phyloP scores from a whole-genome alignment of 306 rosid genomes.

The Dryas octopetala region DNA sequence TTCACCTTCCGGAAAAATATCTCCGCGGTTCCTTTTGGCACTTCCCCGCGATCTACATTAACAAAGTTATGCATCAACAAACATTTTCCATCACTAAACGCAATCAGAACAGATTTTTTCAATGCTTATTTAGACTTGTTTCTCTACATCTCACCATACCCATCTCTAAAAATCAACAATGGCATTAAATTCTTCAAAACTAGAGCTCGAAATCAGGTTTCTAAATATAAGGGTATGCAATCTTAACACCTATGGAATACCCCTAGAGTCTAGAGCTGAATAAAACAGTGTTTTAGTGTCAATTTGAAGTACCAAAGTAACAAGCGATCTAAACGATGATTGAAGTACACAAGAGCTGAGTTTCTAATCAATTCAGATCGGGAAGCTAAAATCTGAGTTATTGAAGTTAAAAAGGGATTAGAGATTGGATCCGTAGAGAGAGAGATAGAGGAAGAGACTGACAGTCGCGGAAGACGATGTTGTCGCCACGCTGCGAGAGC shows the following conservation, averaged over 20 bases:
- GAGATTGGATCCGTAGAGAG: neutral
- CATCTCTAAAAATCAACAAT: neutral
- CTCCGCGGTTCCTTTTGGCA: conserved; percentile 70
- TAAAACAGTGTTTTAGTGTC: neutral
- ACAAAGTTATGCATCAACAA: neutral
- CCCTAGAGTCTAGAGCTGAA: neutral
- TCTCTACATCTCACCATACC: neutral
- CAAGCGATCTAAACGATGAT: conserved; percentile 4
- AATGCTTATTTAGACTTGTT: neutral
- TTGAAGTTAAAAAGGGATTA: neutral
- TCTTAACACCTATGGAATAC: neutral
- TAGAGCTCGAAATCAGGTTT: neutral
- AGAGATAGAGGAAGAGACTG: conserved; percentile 20
- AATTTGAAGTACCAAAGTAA: neutral
- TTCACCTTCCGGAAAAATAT: conserved; percentile 83
- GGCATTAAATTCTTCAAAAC: neutral
- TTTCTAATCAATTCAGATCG: conserved; percentile 8
- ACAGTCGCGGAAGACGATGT: conserved; percentile 55
- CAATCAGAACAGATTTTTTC: neutral
- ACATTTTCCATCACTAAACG: conserved; percentile 1
- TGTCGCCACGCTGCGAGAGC: conserved; percentile 55
- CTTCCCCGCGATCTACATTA: conserved; percentile 73
- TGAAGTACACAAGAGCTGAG: neutral
- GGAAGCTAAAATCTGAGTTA: neutral
- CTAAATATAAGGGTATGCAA: neutral